phyloP scores from a whole-genome alignment of 1,284 basidiomycete species.

The Ceratobasidium sp. region DNA sequence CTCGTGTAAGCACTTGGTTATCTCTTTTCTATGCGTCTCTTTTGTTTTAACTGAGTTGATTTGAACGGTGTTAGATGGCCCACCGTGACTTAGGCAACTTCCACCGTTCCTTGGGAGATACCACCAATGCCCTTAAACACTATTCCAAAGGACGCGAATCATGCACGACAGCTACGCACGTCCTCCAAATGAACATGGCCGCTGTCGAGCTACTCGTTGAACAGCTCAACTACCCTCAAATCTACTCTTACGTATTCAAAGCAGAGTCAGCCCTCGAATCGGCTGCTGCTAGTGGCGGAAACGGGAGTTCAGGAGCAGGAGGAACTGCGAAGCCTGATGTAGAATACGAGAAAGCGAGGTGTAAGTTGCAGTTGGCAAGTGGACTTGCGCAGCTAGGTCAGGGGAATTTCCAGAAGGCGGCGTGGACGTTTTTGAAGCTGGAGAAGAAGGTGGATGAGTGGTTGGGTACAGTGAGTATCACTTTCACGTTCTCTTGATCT shows the following conservation, averaged over 20 bases:
- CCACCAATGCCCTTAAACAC: slow-evolving; percentile 76
- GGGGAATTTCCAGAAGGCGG: slow-evolving; percentile 81
- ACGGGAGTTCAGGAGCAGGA: slow-evolving; percentile 47
- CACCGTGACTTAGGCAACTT: slow-evolving; percentile 87
- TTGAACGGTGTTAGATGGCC: slow-evolving; percentile 70
- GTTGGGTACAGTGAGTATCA: slow-evolving; percentile 69
- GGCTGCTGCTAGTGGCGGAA: slow-evolving; percentile 56
- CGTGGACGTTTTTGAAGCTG: slow-evolving; percentile 74
- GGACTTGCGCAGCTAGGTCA: slow-evolving; percentile 80
- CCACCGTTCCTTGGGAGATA: slow-evolving; percentile 78
- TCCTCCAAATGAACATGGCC: slow-evolving; percentile 87
- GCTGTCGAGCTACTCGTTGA: slow-evolving; percentile 87
- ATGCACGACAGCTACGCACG: slow-evolving; percentile 85
- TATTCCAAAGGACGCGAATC: slow-evolving; percentile 89
- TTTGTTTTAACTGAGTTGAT: slow-evolving; percentile 40
- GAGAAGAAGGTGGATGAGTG: slow-evolving; percentile 80
- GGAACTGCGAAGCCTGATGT: slow-evolving; percentile 61
- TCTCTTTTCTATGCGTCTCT: slow-evolving; percentile 10
- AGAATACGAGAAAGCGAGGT: slow-evolving; percentile 71
- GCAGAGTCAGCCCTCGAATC: slow-evolving; percentile 88
- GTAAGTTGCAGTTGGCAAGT: slow-evolving; percentile 80
- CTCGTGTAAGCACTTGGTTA: slow-evolving; percentile 71
- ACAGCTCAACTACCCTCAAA: slow-evolving; percentile 83
- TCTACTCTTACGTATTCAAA: slow-evolving; percentile 90
- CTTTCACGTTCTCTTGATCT: neutral